Evolutionary conservation across 306 rosid genomes (phyloP), one percentile per base, ranked within the genome.

Genomic region (Boehmeria nivea): DNA sequence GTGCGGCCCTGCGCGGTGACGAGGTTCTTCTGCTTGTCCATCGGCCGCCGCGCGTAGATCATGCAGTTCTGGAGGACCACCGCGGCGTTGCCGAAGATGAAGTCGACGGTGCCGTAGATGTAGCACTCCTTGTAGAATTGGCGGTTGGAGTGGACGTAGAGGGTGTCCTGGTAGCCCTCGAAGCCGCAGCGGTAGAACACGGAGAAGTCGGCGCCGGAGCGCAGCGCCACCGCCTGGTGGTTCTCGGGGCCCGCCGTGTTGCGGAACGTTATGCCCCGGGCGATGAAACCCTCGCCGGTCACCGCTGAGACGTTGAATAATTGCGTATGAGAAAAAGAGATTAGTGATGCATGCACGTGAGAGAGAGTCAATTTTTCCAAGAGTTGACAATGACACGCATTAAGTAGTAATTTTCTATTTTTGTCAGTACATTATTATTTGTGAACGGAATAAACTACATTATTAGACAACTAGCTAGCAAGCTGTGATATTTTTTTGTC

Each of bases 91-190:
- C 91, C 87, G 10, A 77, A 83, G 28, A 83, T 40, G 65, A 74
- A 77, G 71, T 83, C 91, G 10, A 80, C 28, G 1, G 91, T 77
- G 12, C 84, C 87, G 0, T 47, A 9, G 37, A 83, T 24, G 12
- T 26, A 26, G 57, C 91, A 83, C 73, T 83, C 70, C 0, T 79
- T 72, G 61, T 74, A 83, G 80, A 63, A 83, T n/a, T 83, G 86
- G 1, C 84, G 31, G 23, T 72, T 58, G 2, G 84, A 70, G 24
- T 80, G 80, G 1, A 44, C 40, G 54, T 75, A 80, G 1, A 83
- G 76, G 0, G 91, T 80, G 75, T 77, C 82, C 52, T 83, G 87
- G 78, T 31, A 72, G 0, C 76, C 87, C 12, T 77, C 75, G 61
- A 83, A 74, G n/a, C 66, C 43, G 64, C 87, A 83, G 54, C 73